Evolutionary conservation across 2,329 filamentous ascomycete genomes (phyloP).

Genomic region (Colletotrichum liriopes): DNA sequence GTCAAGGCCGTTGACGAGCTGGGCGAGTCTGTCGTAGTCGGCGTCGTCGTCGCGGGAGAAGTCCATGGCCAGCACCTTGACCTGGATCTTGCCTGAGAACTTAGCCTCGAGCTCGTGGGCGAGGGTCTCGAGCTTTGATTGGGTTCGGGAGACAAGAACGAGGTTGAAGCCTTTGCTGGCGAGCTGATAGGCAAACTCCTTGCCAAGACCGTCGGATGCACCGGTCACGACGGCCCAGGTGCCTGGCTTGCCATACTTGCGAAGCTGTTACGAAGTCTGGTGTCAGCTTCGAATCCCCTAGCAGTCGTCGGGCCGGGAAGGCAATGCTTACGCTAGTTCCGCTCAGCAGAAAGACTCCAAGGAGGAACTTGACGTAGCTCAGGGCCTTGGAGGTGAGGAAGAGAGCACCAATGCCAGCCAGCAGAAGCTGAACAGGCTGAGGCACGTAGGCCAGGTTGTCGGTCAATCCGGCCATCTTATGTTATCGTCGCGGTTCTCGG

Average conservation of each 20-base stretch:
- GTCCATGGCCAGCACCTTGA: conserved; percentile 91
- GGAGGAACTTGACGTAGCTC: conserved; percentile 72
- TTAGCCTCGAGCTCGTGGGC: conserved; percentile 82
- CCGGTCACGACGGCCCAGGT: conserved; percentile 96
- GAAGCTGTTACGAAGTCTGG: conserved; percentile 72
- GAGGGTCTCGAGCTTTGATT: conserved; percentile 87
- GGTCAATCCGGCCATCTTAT: conserved; percentile 44
- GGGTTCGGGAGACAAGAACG: conserved; percentile 94
- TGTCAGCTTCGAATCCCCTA: conserved; percentile 38
- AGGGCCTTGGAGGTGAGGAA: conserved; percentile 70
- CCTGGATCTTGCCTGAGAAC: conserved; percentile 76
- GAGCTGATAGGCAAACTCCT: conserved; percentile 94
- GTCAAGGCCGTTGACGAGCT: conserved; percentile 80
- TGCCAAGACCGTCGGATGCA: conserved; percentile 95
- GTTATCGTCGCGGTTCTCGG: conserved; percentile 9
- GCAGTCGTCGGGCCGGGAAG: background rate
- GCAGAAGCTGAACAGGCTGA: conserved; percentile 60
- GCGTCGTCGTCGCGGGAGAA: conserved; percentile 84
- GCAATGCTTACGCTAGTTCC: conserved; percentile 71
- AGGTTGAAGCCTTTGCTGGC: conserved; percentile 95
- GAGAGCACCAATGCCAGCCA: conserved; percentile 72
- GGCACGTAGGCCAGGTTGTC: conserved; percentile 59
- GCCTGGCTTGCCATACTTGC: conserved; percentile 90
- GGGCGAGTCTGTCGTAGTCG: conserved; percentile 83
- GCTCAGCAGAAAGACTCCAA: conserved; percentile 78